Base-by-base conservation (phyloP, 2,329 filamentous ascomycete genomes). In the Ampelomyces quisqualis region DNA sequence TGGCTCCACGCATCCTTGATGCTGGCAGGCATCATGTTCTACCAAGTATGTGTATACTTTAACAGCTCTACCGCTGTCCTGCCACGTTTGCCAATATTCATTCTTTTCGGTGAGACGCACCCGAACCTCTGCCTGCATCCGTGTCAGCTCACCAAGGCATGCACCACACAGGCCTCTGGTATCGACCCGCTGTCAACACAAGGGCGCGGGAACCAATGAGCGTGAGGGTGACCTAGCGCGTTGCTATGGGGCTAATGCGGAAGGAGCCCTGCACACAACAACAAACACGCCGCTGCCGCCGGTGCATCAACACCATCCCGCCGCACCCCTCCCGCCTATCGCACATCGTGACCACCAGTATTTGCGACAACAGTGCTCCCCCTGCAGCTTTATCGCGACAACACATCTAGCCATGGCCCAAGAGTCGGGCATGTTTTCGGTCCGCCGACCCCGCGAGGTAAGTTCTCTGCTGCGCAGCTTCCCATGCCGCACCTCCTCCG, bases 401-500 rank as follows among this genome's bases (percentile, higher is more conserved):
- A 21, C 34, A 37, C 14, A 22, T 33, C 26, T 22, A 45, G 38
- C 23, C 27, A 68, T 68, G 65, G 62, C 64, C 59, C 58, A 66
- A 28, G 65, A 68, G 48, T 53, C 60, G 57, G 87, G 86, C 63
- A 77, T 93, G 65, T 96, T 91, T 79, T 95, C 90, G 64, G 88
- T 94, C 67, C 89, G 89, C 71, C 85, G 90, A 64, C 86, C 88
- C 57, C 82, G 91, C 78, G 90, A 96, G 79, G 90, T 94, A 77
- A 68, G 80, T 69, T 51, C 29, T 11, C 37, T 41, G 35, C 40
- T 44, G 41, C 51, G 38, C 47, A 47, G 11, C 37, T 41, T 45
- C 44, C 38, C 40, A 33, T 43, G 42, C 38, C 38, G 31, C 37
- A 32, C 30, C 34, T 41, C 15, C 36, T 29, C n/a, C 11, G 4